phyloP scores from a whole-genome alignment of 371 early-diverging fungal genomes.

The Gilbertella persicaria region DNA sequence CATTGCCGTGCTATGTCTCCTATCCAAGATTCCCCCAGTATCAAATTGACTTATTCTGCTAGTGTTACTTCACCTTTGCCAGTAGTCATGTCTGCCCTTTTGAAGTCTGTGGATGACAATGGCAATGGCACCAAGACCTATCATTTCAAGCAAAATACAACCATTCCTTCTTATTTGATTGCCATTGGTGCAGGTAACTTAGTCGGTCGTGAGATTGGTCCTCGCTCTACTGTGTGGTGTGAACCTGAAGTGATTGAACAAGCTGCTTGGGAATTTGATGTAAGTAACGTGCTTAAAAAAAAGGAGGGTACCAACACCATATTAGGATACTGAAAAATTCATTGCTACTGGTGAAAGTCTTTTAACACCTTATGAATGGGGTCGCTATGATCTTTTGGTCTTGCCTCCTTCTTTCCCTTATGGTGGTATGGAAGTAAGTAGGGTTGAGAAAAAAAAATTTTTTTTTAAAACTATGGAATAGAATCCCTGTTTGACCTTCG shows the following conservation, averaged over 20 bases:
- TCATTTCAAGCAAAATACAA: conserved; percentile 71
- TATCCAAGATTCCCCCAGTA: conserved; percentile 91
- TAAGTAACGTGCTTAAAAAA: conserved; percentile 12
- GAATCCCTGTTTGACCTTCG: conserved; percentile 94
- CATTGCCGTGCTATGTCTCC: conserved; percentile 94
- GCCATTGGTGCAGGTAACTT: conserved; percentile 93
- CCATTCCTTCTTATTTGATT: conserved; percentile 90
- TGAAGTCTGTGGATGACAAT: conserved; percentile 42
- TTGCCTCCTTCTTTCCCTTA: conserved; percentile 87
- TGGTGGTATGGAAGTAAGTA: conserved; percentile 92
- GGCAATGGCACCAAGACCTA: conserved; percentile 51
- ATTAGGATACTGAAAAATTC: conserved; percentile 82
- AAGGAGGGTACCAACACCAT: background rate
- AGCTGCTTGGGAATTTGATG: conserved; percentile 92
- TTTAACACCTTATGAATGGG: conserved; percentile 95
- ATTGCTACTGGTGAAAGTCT: conserved; percentile 83
- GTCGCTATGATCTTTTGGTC: conserved; percentile 92
- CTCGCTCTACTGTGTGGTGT: conserved; percentile 91
- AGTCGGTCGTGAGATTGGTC: conserved; percentile 79
- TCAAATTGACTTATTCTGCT: conserved; percentile 90
- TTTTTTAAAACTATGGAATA: conserved; percentile 6
- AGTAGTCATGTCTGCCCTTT: conserved; percentile 47
- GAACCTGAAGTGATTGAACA: conserved; percentile 92
- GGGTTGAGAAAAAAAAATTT: background rate
- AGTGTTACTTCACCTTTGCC: conserved; percentile 64